These are phyloP conservation scores for Pichia sp. DNA, from an alignment of 1,139 yeast genomes.

Conservation along the genomic window DNA sequence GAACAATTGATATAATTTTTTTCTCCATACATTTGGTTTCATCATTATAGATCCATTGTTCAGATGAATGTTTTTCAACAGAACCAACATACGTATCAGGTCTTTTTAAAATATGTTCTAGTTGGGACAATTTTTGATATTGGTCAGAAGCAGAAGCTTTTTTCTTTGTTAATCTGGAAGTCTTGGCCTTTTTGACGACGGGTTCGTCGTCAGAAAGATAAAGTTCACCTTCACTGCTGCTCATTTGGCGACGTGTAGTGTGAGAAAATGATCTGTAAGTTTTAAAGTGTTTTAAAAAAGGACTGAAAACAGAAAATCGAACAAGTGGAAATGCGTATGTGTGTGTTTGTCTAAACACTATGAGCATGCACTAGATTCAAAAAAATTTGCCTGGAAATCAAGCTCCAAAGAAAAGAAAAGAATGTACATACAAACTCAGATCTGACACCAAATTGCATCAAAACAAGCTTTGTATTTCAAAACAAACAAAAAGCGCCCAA, in stretches of 20 bases:
- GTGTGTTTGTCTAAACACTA: neutral
- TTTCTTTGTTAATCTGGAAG: conserved; percentile 3
- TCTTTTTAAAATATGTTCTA: conserved; percentile 93
- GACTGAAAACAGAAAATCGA: neutral
- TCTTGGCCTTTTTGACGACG: conserved; percentile 1
- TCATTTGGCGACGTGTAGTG: neutral
- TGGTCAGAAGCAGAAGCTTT: conserved; percentile 56
- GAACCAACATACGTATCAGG: conserved; percentile 99
- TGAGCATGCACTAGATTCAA: neutral
- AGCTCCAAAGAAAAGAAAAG: neutral
- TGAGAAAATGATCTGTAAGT: neutral
- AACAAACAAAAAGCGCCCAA: neutral
- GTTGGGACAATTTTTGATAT: conserved; percentile 87
- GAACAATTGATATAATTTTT: conserved; percentile 73
- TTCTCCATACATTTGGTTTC: conserved; percentile 66
- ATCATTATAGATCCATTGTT: conserved; percentile 82
- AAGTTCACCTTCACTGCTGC: neutral
- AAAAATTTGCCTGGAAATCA: neutral
- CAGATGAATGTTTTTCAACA: conserved; percentile 70
- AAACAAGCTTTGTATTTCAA: neutral
- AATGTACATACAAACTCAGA: neutral
- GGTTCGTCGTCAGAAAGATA: conserved; percentile 2
- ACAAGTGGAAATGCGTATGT: neutral
- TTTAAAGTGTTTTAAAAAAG: neutral
- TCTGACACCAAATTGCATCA: neutral